Conservation (phyloP, 805 yeast species). For the Ogataea nitratoaversa region DNA sequence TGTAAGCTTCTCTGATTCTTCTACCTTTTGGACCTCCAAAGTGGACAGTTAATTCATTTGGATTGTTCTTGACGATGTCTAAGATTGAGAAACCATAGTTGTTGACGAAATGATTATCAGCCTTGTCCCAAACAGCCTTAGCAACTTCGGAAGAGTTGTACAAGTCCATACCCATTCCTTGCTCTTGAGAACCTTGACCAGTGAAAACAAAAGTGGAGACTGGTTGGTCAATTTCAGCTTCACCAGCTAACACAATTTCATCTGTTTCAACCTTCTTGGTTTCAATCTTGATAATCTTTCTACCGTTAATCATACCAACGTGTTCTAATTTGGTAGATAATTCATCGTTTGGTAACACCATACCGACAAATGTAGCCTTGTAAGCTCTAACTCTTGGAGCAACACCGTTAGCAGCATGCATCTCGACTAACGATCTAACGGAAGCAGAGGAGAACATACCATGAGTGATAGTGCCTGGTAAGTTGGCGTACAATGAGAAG, state of each 20-base stretch:
- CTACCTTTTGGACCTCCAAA: slow-evolving; percentile 98
- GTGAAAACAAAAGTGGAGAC: slow-evolving; percentile 95
- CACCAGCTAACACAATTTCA: slow-evolving; percentile 77
- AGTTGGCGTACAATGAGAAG: slow-evolving; percentile 85
- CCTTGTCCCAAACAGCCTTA: slow-evolving; percentile 94
- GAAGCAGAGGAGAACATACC: slow-evolving; percentile 99
- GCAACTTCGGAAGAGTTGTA: slow-evolving; percentile 90
- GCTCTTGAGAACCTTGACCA: slow-evolving; percentile 99
- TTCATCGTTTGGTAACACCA: slow-evolving; percentile 95
- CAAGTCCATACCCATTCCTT: slow-evolving; percentile 99
- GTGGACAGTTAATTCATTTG: slow-evolving; percentile 90
- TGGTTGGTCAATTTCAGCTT: slow-evolving; percentile 99
- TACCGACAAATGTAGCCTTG: slow-evolving; percentile 86
- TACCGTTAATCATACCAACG: slow-evolving; percentile 98
- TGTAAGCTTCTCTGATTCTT: slow-evolving; percentile 88
- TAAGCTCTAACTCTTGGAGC: slow-evolving; percentile 94
- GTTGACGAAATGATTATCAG: slow-evolving; percentile 85
- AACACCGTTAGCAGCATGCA: slow-evolving; percentile 97
- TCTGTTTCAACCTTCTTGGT: slow-evolving; percentile 80
- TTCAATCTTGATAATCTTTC: slow-evolving; percentile 92
- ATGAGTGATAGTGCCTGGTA: slow-evolving; percentile 97
- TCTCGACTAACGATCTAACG: slow-evolving; percentile 91
- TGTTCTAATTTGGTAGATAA: slow-evolving; percentile 87
- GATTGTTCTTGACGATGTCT: slow-evolving; percentile 93
- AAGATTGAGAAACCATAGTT: slow-evolving; percentile 97